Evolutionary conservation across 2,329 filamentous ascomycete species (phyloP).

Genomic region (Fusarium compactum): DNA sequence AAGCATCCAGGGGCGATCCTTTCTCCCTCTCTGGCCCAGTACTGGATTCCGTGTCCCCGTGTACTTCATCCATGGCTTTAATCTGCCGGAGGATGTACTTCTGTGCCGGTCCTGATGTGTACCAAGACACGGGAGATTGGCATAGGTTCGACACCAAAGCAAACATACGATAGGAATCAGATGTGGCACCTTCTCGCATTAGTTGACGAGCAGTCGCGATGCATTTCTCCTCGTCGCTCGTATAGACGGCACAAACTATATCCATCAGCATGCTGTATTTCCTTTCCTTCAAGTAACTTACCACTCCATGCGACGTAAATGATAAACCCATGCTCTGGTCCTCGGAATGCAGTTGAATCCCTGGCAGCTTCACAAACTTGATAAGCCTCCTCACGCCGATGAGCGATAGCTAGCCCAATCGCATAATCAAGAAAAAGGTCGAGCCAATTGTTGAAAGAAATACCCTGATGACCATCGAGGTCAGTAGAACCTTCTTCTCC

Average conservation of each 20-base stretch:
- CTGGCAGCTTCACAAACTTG: constrained; percentile 81
- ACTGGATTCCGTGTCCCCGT: constrained; percentile 46
- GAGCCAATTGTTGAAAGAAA: constrained; percentile 87
- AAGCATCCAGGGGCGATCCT: constrained; percentile 72
- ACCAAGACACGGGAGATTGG: constrained; percentile 79
- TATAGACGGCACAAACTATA: constrained; percentile 83
- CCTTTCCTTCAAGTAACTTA: constrained; percentile 54
- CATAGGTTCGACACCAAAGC: constrained; percentile 81
- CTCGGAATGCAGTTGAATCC: constrained; percentile 85
- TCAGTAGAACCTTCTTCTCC: constrained; percentile 47
- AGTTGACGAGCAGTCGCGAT: constrained; percentile 82
- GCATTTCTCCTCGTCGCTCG: constrained; percentile 82
- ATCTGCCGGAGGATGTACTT: constrained; percentile 94
- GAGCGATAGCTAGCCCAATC: constrained; percentile 76
- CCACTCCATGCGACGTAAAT: constrained; percentile 83
- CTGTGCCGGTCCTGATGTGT: constrained; percentile 83
- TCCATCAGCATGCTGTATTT: constrained; percentile 20
- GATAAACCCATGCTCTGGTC: constrained; percentile 74
- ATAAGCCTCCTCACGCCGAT: constrained; percentile 79
- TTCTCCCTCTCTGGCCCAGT: background rate
- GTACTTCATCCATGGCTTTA: constrained; percentile 82
- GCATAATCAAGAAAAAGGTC: constrained; percentile 92
- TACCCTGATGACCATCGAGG: constrained; percentile 74
- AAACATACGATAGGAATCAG: constrained; percentile 87
- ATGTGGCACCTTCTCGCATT: constrained; percentile 84